These are phyloP conservation scores for Coemansia sp. DNA, from an alignment of 192 early-diverging fungal genomes.

Conservation along the genomic window DNA sequence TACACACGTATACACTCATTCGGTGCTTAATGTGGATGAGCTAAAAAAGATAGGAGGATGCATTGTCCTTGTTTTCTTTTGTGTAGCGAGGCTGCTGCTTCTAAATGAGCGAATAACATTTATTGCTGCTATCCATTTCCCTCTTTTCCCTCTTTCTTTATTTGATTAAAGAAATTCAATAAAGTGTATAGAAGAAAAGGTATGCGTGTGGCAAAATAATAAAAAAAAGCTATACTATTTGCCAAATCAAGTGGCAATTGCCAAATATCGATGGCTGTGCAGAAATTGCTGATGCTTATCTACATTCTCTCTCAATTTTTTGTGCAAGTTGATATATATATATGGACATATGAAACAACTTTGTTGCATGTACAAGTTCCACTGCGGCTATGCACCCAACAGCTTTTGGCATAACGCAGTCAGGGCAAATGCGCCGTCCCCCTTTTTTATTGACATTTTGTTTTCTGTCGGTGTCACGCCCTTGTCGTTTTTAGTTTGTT, in stretches of 20 bases:
- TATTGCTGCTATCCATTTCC: too few species aligned
- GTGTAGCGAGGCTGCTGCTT: background rate
- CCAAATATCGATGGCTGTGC: constrained; percentile 39
- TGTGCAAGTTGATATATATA: background rate
- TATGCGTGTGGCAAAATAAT: background rate
- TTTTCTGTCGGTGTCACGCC: constrained; percentile 8
- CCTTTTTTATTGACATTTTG: background rate
- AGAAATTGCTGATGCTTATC: constrained; percentile 55
- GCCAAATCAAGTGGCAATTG: constrained; percentile 1
- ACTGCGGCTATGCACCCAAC: background rate
- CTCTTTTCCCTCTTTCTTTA: background rate
- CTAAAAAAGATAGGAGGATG: background rate
- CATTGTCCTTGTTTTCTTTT: constrained; percentile 3
- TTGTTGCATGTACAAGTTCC: background rate
- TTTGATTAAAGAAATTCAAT: background rate
- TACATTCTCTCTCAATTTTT: background rate
- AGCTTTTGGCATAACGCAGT: background rate
- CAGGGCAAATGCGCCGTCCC: background rate
- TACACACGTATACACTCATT: background rate
- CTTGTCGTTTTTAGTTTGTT: background rate
- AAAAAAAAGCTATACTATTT: constrained; percentile 3
- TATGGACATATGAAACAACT: constrained; percentile 1
- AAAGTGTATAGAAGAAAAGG: background rate
- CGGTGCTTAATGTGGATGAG: background rate
- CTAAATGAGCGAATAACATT: background rate